Percentiles rank a stretch among this genome's conserved stretches.
phyloP scores from a whole-genome alignment of 306 rosid species.

The Mucuna pruriens region DNA sequence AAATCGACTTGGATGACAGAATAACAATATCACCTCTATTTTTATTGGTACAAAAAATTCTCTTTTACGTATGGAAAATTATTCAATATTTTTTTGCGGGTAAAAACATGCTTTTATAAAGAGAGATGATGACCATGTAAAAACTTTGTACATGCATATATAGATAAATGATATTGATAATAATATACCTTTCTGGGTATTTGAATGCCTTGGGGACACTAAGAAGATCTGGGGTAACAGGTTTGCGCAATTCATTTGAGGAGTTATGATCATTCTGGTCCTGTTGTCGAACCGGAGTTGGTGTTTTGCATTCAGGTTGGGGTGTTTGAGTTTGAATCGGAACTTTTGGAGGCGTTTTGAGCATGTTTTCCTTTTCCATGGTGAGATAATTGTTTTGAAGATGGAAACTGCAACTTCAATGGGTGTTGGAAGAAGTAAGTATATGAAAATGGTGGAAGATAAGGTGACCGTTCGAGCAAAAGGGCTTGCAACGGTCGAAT shows the following conservation, averaged over 20 bases:
- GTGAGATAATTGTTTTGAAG: neutral
- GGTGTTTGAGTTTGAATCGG: conserved; percentile 42
- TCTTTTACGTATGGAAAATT: no score
- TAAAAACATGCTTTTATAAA: no score
- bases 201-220: conserved; percentile 82
- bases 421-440: neutral
- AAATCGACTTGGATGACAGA: no score
- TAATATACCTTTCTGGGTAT: conserved; percentile 77
- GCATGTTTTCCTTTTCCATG: conserved; percentile 69
- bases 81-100: no score
- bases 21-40: no score
- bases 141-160: no score
- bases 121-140: no score
- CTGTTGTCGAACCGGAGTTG: conserved; percentile 40
- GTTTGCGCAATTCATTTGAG: conserved; percentile 56
- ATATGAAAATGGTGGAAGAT: neutral
- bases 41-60: no score
- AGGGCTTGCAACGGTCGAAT: conserved; percentile 53
- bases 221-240: conserved; percentile 69
- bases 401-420: neutral
- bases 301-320: conserved; percentile 50
- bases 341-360: conserved; percentile 38
- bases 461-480: conserved; percentile 48
- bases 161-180: no score
- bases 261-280: conserved; percentile 41